Percentiles rank a stretch among this genome's conserved stretches.
Conservation (phyloP, 2,329 filamentous ascomycete species). For the Diaporthe sp. region DNA sequence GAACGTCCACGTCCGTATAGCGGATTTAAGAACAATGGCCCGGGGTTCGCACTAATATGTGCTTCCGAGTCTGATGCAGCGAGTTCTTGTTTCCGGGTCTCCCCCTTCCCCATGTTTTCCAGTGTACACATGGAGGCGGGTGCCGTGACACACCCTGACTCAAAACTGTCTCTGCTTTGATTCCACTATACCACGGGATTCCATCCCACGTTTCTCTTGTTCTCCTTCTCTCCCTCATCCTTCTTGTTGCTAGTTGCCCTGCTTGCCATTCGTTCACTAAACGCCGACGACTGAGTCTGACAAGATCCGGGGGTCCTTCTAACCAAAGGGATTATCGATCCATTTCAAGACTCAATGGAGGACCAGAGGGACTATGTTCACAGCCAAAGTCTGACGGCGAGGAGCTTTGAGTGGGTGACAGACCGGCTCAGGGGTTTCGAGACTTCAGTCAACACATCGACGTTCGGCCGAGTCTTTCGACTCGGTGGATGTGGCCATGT, state of each 20-base stretch:
- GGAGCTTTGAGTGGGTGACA: conserved; percentile 33
- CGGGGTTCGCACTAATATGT: conserved; percentile 24
- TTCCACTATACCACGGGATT: conserved; percentile 18
- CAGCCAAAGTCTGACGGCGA: conserved; percentile 29
- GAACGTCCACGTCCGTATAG: not conserved
- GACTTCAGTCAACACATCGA: conserved; percentile 51
- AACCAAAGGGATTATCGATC: conserved; percentile 1
- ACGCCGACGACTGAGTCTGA: conserved; percentile 18
- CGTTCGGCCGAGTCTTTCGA: conserved; percentile 70
- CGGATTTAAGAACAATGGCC: conserved; percentile 8
- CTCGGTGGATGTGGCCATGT: conserved; percentile 74
- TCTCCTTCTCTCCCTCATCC: not conserved
- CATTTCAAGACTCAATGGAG: conserved; percentile 16
- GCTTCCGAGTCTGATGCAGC: conserved; percentile 23
- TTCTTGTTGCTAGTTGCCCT: not conserved
- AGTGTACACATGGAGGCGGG: conserved; percentile 4
- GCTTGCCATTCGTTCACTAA: conserved; percentile 8
- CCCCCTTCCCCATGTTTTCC: not conserved
- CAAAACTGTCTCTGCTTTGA: conserved; percentile 32
- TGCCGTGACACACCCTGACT: conserved; percentile 33
- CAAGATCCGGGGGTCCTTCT: not conserved
- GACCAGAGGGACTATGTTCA: conserved; percentile 35
- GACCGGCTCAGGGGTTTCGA: conserved; percentile 45
- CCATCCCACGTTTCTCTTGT: not conserved
- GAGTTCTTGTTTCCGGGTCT: not conserved